Conservation (phyloP, 1,284 basidiomycete genomes). For the Anthracocystis panici-leucophaei region DNA sequence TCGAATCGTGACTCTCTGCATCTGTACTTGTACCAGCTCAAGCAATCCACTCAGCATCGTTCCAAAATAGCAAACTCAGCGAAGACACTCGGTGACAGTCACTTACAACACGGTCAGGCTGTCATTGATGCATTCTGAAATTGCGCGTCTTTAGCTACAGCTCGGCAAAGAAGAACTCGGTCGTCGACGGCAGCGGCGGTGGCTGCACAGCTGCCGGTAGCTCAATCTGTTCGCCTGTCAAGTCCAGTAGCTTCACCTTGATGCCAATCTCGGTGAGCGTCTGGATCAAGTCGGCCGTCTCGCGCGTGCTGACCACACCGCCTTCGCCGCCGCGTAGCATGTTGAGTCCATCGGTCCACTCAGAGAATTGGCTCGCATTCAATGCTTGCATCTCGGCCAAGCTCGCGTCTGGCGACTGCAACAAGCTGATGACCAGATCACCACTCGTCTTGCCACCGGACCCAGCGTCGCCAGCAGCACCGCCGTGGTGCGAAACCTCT, state of each 20-base stretch:
- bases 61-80: too few species aligned
- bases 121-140: too few species aligned
- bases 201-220: constrained; percentile 46
- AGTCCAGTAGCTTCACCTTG: constrained; percentile 86
- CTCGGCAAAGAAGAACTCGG: constrained; percentile 65
- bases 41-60: constrained; percentile 12
- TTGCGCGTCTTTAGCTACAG: constrained; percentile 23
- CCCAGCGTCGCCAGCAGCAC: constrained; percentile 12
- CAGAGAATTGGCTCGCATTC: constrained; percentile 85
- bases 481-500: constrained; percentile 38
- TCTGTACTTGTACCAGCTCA: constrained; percentile 35
- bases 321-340: constrained; percentile 72
- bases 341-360: constrained; percentile 95
- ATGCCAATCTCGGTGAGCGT: constrained; percentile 88
- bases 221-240: constrained; percentile 61
- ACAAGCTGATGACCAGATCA: constrained; percentile 51
- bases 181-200: constrained; percentile 56
- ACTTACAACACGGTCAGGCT: background rate
- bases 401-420: constrained; percentile 69
- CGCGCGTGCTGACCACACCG: constrained; percentile 59
- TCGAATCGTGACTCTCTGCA: background rate
- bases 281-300: constrained; percentile 64
- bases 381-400: constrained; percentile 88
- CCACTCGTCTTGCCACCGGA: background rate
- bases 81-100: background rate